These are phyloP conservation scores for Trichoderma koningii DNA, from an alignment of 2,329 filamentous ascomycete species.

Conservation along the genomic window DNA sequence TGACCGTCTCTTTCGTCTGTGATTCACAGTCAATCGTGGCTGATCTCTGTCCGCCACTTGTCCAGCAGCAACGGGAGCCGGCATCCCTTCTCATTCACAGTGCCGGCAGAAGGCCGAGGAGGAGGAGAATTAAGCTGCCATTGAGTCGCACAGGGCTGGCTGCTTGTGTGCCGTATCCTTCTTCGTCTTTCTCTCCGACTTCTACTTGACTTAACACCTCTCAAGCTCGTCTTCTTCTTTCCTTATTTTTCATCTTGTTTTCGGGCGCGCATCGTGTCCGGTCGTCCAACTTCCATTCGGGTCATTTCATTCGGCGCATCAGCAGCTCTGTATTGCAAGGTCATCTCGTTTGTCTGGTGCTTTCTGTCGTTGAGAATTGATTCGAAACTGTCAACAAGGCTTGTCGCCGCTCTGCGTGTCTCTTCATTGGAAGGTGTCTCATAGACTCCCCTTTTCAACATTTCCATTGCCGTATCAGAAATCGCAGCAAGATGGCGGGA, in stretches of 20 bases:
- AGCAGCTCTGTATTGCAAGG: background rate
- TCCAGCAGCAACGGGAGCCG: slow-evolving; percentile 14
- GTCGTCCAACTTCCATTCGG: background rate
- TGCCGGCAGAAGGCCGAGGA: background rate
- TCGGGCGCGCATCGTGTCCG: slow-evolving; percentile 3
- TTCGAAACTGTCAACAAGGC: background rate
- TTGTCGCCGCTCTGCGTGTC: background rate
- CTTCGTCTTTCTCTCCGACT: background rate
- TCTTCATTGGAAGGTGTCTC: background rate
- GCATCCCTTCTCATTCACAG: slow-evolving; percentile 14
- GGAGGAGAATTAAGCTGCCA: slow-evolving; percentile 17
- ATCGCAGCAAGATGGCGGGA: slow-evolving; percentile 19
- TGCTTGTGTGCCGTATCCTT: slow-evolving; percentile 11
- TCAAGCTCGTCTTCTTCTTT: background rate
- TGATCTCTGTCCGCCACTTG: slow-evolving; percentile 3
- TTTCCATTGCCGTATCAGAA: background rate
- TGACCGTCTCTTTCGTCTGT: background rate
- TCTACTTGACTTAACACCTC: background rate
- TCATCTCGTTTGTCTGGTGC: background rate
- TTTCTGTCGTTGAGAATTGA: slow-evolving; percentile 3
- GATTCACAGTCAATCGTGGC: slow-evolving; percentile 19
- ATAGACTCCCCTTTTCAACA: background rate
- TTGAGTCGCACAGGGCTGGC: slow-evolving; percentile 13
- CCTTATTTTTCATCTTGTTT: background rate
- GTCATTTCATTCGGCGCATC: background rate